phyloP scores from a whole-genome alignment of 768 basidiomycete genomes.

The Leccinellum rugosiceps region DNA sequence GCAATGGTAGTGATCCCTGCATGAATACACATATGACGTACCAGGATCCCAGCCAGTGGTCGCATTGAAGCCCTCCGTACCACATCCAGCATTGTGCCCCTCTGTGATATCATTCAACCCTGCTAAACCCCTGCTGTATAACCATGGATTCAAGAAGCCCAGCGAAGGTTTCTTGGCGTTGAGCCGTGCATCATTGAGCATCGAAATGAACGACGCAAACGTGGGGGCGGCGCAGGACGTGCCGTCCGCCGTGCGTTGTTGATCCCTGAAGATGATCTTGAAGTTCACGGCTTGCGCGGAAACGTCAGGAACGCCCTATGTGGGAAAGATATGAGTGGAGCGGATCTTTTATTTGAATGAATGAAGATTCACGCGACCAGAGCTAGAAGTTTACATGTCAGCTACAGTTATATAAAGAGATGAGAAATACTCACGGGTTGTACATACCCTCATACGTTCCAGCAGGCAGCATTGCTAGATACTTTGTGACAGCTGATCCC shows the following conservation, averaged over 20 bases:
- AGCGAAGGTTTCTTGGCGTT: slow-evolving; percentile 40
- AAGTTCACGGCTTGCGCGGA: slow-evolving; percentile 55
- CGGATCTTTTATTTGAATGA: neutral
- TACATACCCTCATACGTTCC: slow-evolving; percentile 51
- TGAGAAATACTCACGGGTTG: slow-evolving; percentile 43
- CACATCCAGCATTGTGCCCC: slow-evolving; percentile 59
- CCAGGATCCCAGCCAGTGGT: slow-evolving; percentile 61
- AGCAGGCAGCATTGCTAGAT: slow-evolving; percentile 31
- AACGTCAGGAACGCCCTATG: slow-evolving; percentile 60
- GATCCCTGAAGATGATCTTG: slow-evolving; percentile 45
- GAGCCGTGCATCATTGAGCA: slow-evolving; percentile 64
- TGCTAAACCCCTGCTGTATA: slow-evolving; percentile 39
- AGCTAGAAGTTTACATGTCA: neutral
- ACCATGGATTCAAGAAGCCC: slow-evolving; percentile 57
- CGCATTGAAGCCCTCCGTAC: slow-evolving; percentile 23
- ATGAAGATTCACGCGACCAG: slow-evolving; percentile 39
- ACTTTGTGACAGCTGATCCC: slow-evolving; percentile 40
- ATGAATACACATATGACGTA: slow-evolving; percentile 32
- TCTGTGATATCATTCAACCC: slow-evolving; percentile 56
- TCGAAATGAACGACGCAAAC: slow-evolving; percentile 34
- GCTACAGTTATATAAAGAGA: neutral
- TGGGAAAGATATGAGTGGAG: neutral
- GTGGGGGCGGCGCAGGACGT: slow-evolving; percentile 51
- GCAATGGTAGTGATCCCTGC: too few species aligned
- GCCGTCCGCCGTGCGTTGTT: slow-evolving; percentile 42